Percentiles rank a stretch among this genome's conserved stretches.
Conservation (phyloP, 2,329 filamentous ascomycete genomes). For the Ascochyta rabiei region DNA sequence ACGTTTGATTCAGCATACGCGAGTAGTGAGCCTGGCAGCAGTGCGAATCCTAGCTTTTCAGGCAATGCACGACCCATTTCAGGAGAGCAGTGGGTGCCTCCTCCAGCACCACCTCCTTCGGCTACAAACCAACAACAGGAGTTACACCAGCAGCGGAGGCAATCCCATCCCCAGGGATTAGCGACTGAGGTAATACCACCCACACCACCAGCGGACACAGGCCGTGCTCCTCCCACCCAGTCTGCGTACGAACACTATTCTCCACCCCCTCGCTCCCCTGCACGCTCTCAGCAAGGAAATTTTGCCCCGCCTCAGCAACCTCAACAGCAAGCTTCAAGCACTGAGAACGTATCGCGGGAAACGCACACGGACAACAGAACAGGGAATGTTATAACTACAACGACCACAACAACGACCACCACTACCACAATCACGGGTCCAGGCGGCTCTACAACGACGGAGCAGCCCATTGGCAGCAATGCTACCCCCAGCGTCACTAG, state of each 20-base stretch:
- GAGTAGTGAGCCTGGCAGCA: constrained; percentile 42
- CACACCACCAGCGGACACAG: constrained; percentile 23
- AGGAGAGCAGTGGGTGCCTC: constrained; percentile 33
- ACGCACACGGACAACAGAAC: constrained; percentile 41
- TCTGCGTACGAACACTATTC: constrained; percentile 8
- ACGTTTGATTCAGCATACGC: constrained; percentile 43
- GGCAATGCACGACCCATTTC: constrained; percentile 36
- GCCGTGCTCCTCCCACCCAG: constrained; percentile 4
- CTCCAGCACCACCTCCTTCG: constrained; percentile 18
- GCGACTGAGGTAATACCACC: constrained; percentile 27
- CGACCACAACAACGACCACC: constrained; percentile 46
- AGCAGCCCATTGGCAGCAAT: constrained; percentile 31
- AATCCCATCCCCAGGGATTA: constrained; percentile 8
- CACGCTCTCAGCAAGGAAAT: not conserved
- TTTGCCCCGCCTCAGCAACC: constrained; percentile 4
- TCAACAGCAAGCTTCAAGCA: constrained; percentile 16
- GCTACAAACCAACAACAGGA: not conserved
- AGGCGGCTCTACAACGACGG: constrained; percentile 42
- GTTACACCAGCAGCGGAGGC: not conserved
- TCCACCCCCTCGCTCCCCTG: constrained; percentile 3
- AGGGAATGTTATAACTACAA: constrained; percentile 44
- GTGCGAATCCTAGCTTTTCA: constrained; percentile 40
- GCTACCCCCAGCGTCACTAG: constrained; percentile 35
- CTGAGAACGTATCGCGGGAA: constrained; percentile 37
- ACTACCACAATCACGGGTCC: constrained; percentile 45